phyloP scores from a whole-genome alignment of 2,329 filamentous ascomycete genomes.

The Colletotrichum musicola region DNA sequence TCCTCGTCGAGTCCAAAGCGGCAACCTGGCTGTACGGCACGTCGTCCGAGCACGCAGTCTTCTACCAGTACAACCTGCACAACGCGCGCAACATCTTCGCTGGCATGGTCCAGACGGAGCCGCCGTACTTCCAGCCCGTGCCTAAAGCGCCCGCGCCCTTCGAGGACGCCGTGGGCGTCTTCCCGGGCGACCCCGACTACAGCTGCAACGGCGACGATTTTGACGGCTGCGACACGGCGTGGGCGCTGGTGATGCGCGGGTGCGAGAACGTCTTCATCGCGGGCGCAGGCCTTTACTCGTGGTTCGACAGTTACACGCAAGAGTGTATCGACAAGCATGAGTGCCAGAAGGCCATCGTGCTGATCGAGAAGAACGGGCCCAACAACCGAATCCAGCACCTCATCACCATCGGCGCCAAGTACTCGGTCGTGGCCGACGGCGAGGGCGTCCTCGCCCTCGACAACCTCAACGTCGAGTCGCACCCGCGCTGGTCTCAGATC shows the following conservation, averaged over 20 bases:
- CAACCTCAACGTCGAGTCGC: slow-evolving; percentile 45
- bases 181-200: slow-evolving; percentile 38
- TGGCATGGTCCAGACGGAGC: slow-evolving; percentile 77
- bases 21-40: slow-evolving; percentile 57
- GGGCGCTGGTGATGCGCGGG: slow-evolving; percentile 39
- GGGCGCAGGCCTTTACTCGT: slow-evolving; percentile 45
- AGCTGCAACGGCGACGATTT: slow-evolving; percentile 30
- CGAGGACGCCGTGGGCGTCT: slow-evolving; percentile 11
- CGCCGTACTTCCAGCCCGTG: slow-evolving; percentile 68
- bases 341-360: slow-evolving; percentile 45
- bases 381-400: slow-evolving; percentile 45
- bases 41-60: slow-evolving; percentile 61
- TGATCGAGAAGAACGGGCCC: slow-evolving; percentile 41
- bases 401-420: slow-evolving; percentile 48
- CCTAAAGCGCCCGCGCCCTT: slow-evolving; percentile 41
- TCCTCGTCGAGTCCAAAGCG: slow-evolving; percentile 48
- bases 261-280: slow-evolving; percentile 42
- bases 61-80: slow-evolving; percentile 66
- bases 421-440: slow-evolving; percentile 45
- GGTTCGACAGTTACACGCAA: slow-evolving; percentile 43
- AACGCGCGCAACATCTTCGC: slow-evolving; percentile 65
- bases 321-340: slow-evolving; percentile 29
- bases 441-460: slow-evolving; percentile 43
- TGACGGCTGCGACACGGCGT: slow-evolving; percentile 42
- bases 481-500: slow-evolving; percentile 48